Base-by-base conservation (phyloP, 179 eudicot genomes). In the Beta lomatogona region DNA sequence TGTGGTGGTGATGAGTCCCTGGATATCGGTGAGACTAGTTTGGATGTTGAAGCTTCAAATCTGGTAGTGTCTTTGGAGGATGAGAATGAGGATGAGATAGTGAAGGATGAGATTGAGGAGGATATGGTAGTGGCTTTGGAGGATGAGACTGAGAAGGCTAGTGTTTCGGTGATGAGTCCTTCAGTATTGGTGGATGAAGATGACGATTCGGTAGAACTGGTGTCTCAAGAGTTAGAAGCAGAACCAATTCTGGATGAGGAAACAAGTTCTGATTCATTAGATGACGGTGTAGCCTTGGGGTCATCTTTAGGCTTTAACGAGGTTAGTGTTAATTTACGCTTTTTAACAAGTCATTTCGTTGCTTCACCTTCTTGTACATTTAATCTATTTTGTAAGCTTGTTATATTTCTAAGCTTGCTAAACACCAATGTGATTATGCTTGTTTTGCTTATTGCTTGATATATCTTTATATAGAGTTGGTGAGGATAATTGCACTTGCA, bases 241-340 rank as follows among this genome's bases (percentile, higher is more conserved):
- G 73, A 85, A 46, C 80, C 77, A 12, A 25, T 74, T 68, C 31
- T 28, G 28, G 74, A 61, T 46, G 87, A 73, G 52, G 80, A 82
- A 70, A 16, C 63, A 45, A 69, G 25, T 55, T 75, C 9, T 57
- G 28, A 18, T 25, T 46, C n/a, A 16, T 5, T 18, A 8, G 64
- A 58, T 76, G 53, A 50, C 60, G 48, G 9, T 60, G 44, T 76
- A 28, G 64, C 10, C 16, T 59, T 60, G 72, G 73, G 58, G 10
- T 66, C 83, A 81, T 15, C 46, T 65, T 74, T 68, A 45, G 75
- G 12, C 54, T 15, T 46, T 16, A 52, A 59, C 53, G 77, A 61
- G 87, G 87, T 82, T 63, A 81, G 79, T 57, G 18, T 74, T 16
- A 48, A 15, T 72, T 60, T 5, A 6, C 11, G 4, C 13, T 25